These are phyloP conservation scores for Septoria petroselini DNA, from an alignment of 2,329 filamentous ascomycete species.

Conservation along the genomic window DNA sequence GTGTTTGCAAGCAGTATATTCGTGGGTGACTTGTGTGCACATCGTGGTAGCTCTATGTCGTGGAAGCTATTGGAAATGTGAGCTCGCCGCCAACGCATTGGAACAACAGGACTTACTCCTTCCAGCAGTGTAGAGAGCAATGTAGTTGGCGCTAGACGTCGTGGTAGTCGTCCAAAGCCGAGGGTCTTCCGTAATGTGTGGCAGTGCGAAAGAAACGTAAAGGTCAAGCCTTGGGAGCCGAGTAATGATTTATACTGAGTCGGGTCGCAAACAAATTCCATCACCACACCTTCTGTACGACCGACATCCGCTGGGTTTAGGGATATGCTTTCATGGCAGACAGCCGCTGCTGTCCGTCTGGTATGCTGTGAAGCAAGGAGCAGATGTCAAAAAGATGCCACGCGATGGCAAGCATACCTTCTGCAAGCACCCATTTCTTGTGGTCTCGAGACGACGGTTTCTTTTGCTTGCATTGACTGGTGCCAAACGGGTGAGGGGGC, in stretches of 20 bases:
- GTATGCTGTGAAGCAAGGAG: constrained; percentile 30
- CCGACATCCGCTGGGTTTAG: constrained; percentile 20
- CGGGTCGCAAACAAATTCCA: constrained; percentile 30
- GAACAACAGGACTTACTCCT: not conserved
- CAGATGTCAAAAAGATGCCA: constrained; percentile 28
- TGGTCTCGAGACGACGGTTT: constrained; percentile 18
- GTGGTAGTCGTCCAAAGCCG: not conserved
- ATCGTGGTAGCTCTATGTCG: constrained; percentile 34
- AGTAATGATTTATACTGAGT: constrained; percentile 24
- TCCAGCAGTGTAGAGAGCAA: not conserved
- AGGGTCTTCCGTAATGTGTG: not conserved
- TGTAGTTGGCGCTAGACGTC: not conserved
- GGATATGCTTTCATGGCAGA: constrained; percentile 27
- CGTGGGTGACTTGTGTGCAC: constrained; percentile 50
- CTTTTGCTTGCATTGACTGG: constrained; percentile 18
- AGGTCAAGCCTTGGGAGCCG: constrained; percentile 11
- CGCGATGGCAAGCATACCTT: constrained; percentile 25
- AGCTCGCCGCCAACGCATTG: not conserved
- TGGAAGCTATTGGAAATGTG: not conserved
- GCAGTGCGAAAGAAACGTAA: constrained; percentile 1
- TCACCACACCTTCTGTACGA: constrained; percentile 27
- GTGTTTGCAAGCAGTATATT: constrained; percentile 47
- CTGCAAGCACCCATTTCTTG: constrained; percentile 18
- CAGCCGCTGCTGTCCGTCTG: constrained; percentile 22
- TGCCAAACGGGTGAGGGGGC: constrained; percentile 11